A percentile compares a stretch with the other conserved stretches of the same genome.
Conservation (phyloP, 2,329 filamentous ascomycete species). For the Curvularia lunata region DNA sequence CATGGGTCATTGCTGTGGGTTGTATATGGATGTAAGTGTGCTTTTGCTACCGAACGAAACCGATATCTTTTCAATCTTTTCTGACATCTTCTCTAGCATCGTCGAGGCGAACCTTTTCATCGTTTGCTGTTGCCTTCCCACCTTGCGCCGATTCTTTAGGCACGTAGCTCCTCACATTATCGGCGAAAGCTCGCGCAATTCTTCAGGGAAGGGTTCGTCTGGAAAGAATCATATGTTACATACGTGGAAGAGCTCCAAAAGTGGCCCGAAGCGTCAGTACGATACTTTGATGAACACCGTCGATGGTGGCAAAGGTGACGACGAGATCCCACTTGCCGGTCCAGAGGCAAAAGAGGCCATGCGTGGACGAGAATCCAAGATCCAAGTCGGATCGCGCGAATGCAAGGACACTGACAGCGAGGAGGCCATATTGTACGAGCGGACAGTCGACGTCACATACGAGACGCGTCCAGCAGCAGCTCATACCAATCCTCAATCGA, state of each 20-base stretch:
- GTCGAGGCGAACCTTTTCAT: slow-evolving; percentile 53
- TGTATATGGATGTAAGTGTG: slow-evolving; percentile 22
- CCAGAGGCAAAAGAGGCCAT: not conserved
- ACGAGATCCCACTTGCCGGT: slow-evolving; percentile 16
- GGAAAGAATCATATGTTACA: slow-evolving; percentile 12
- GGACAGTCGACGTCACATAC: slow-evolving; percentile 27
- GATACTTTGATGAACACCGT: slow-evolving; percentile 28
- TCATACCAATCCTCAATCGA: slow-evolving; percentile 4
- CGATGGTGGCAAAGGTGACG: slow-evolving; percentile 11
- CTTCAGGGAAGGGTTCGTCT: slow-evolving; percentile 11
- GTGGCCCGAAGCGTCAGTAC: slow-evolving; percentile 18
- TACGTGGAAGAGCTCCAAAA: slow-evolving; percentile 17
- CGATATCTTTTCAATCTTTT: not conserved
- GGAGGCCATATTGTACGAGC: slow-evolving; percentile 29
- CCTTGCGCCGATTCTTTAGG: slow-evolving; percentile 51
- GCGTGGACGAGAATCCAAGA: slow-evolving; percentile 4
- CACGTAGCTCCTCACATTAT: slow-evolving; percentile 44
- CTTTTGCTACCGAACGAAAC: not conserved
- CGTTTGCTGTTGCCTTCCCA: slow-evolving; percentile 52
- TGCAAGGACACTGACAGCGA: slow-evolving; percentile 25
- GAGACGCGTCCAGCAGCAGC: slow-evolving; percentile 5
- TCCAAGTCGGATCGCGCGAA: not conserved
- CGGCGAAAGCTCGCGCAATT: slow-evolving; percentile 14
- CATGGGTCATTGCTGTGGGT: slow-evolving; percentile 22
- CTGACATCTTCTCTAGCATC: slow-evolving; percentile 30